Conservation (phyloP, 2,329 filamentous ascomycete genomes). For the Cercospora sp. region DNA sequence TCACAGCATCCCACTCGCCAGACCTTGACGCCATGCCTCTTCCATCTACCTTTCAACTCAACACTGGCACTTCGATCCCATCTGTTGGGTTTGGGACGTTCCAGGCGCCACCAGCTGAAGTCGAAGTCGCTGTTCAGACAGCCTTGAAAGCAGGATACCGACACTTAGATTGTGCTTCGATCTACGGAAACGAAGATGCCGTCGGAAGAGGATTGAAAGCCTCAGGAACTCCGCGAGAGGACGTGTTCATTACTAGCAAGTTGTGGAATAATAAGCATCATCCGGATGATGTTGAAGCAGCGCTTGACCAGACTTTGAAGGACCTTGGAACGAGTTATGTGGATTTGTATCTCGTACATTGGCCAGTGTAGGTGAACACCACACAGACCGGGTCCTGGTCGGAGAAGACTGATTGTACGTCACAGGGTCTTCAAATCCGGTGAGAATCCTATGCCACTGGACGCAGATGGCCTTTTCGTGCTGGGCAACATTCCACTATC, state of each 20-base stretch:
- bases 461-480: not conserved
- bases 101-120: not conserved
- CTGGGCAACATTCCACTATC: not conserved
- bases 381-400: not conserved
- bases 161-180: not conserved
- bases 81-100: not conserved
- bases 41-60: not conserved
- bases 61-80: not conserved
- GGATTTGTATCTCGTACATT: conserved; percentile 49
- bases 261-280: not conserved
- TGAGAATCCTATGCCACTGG: not conserved
- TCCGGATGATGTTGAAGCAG: conserved; percentile 31
- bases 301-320: conserved; percentile 43
- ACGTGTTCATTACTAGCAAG: not conserved
- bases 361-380: conserved; percentile 33
- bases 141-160: not conserved
- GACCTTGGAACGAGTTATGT: conserved; percentile 46
- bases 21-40: not conserved
- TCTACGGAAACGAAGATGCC: not conserved
- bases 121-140: not conserved
- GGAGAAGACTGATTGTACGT: not conserved
- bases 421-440: conserved; percentile 10
- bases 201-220: not conserved
- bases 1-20: not conserved
- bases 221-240: not conserved